Evolutionary conservation across 805 yeast species (phyloP), one percentile per base, ranked within the genome.

Genomic region (Zygoascus flipseniorum): DNA sequence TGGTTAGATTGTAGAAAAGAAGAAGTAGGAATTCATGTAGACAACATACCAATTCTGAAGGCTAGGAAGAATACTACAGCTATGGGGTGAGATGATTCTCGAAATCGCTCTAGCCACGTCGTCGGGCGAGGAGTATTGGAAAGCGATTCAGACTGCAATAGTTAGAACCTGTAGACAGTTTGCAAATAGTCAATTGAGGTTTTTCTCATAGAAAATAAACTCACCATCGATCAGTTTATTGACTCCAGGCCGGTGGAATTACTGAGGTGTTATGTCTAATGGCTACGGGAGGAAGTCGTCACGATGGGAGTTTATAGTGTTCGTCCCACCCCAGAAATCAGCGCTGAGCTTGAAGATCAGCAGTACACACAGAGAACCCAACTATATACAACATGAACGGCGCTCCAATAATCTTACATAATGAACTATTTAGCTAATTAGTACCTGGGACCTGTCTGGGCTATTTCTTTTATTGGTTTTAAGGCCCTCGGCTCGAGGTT

Each of bases 31-130:
- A 1, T 42, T 11, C 19, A n/a, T 19, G 13, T 8, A 13, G 23
- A 8, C 28, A 5, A 56, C 67, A 6, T 53, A 69, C 81, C 76
- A 5, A 83, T 53, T 52, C 93, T 72, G 65, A 87, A 78, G 31
- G 74, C 75, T 10, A 88, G 69, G 67, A 75, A 88, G 65, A 78
- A 81, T 5, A 84, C 55, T 8, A 86, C 69, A 1, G 95, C 95
- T n/a, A 85, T 70, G 1, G 95, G 95, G 64, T 87, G 96, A 28
- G 93, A 82, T 4, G 93, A 85, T 63, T 85, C 84, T 37, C 76
- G 74, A 11, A 86, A 69, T 52, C 76, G 66, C 53, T 74, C 75
- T 49, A 75, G 69, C 8, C 79, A 60, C 1, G 79, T 67, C 59
- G 47, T 43, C 16, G 19, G 44, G 26, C 13, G 26, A 19, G 44